Base-by-base conservation (phyloP, 2,329 filamentous ascomycete genomes). In the Cercospora canescens region DNA sequence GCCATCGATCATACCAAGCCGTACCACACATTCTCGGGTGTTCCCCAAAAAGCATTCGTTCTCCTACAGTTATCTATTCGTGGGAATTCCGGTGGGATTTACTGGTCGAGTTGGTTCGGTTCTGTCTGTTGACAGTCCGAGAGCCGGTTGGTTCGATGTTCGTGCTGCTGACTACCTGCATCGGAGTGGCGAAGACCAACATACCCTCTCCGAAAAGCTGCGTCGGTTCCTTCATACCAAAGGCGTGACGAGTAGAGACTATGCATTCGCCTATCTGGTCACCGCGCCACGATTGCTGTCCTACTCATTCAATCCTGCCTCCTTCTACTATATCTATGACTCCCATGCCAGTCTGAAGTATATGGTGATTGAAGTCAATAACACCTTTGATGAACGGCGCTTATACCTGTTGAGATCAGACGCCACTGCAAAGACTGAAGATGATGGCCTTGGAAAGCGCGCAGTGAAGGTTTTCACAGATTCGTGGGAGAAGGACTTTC, bases 291-390 rank as follows among this genome's bases (percentile, higher is more conserved):
- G 84, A 32, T 89, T 92, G 67, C 76, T 91, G 6, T 88, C 89
- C 3, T 91, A 91, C 73, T 86, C 87, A 24, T 92, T 91, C 78
- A 93, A 92, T 71, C 90, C 90, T 0, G 88, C 91, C 2, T 93
- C 90, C 0, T 91, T 93, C 72, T 94, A 91, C 89, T 92, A 93
- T 70, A 83, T 94, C 2, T 93, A 94, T 75, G 85, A 87, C 12
- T 70, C 78, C 0, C 77, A 85, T 8, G 84, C 84, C 64, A 77
- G 83, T 6, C 81, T 93, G 14, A 84, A 82, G 26, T 88, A 87
- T 63, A 87, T 92, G 78, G 82, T 94, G 1, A 74, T 91, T 1
- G 91, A 94, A 75, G 89, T 93, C 54, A 92, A 91, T 77, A 93
- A 93, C 71, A 91, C 89, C 0, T 93, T 92, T 73, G 89, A 87